phyloP scores from a whole-genome alignment of 768 basidiomycete species.

The Amanita fuliginea region DNA sequence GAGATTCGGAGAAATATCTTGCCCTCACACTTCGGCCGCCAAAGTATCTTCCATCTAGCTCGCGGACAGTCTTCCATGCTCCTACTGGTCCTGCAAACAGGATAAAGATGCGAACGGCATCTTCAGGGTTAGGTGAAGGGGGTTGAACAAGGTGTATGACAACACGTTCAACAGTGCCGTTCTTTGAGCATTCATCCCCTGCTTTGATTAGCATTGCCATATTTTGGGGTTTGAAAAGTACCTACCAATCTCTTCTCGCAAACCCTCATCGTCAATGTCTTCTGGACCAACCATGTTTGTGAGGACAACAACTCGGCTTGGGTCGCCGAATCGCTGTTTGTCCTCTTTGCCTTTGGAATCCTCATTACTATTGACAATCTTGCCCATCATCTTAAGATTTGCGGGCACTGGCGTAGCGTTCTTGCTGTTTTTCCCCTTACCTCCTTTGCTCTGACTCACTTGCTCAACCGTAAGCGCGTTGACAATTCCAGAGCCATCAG shows the following conservation, averaged over 20 bases:
- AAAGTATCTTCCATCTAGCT: slow-evolving; percentile 88
- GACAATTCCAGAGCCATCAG: slow-evolving; percentile 74
- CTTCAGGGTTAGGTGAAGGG: slow-evolving; percentile 50
- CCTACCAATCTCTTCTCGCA: slow-evolving; percentile 82
- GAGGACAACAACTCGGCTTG: slow-evolving; percentile 82
- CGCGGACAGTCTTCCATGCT: slow-evolving; percentile 92
- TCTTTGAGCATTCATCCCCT: slow-evolving; percentile 90
- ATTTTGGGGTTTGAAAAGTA: slow-evolving; percentile 7
- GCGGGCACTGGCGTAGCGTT: slow-evolving; percentile 8
- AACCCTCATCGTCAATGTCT: slow-evolving; percentile 76
- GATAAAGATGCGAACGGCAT: slow-evolving; percentile 88
- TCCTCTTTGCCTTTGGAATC: slow-evolving; percentile 73
- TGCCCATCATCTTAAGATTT: slow-evolving; percentile 51
- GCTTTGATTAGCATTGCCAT: slow-evolving; percentile 1
- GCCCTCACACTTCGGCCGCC: slow-evolving; percentile 79
- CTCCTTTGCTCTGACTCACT: slow-evolving; percentile 28
- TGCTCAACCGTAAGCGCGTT: slow-evolving; percentile 83
- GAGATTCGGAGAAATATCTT: slow-evolving; percentile 63
- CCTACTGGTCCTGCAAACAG: slow-evolving; percentile 85
- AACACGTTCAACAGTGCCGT: slow-evolving; percentile 87
- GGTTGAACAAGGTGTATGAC: slow-evolving; percentile 72
- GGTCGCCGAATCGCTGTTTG: slow-evolving; percentile 72
- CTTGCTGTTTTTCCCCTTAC: slow-evolving; percentile 22
- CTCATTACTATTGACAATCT: slow-evolving; percentile 85
- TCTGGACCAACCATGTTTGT: slow-evolving; percentile 83